Evolutionary conservation across 2,329 filamentous ascomycete species (phyloP).

Genomic region (Apiospora malaysiana): DNA sequence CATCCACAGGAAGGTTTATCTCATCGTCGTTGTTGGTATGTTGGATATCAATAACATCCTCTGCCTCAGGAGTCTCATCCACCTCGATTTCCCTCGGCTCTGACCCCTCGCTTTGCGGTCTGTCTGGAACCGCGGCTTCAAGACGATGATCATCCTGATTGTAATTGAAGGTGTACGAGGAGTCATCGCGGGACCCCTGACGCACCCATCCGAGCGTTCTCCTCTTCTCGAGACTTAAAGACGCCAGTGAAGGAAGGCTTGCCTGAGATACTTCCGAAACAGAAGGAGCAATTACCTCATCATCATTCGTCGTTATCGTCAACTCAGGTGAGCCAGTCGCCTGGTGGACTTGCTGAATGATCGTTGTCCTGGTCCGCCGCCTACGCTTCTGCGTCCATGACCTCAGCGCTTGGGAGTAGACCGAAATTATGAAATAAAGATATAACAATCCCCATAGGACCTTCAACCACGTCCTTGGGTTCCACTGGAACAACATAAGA

Average conservation of each 20-base stretch:
- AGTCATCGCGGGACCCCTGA: constrained; percentile 8
- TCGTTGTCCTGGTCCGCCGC: not conserved
- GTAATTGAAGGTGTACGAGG: not conserved
- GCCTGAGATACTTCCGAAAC: not conserved
- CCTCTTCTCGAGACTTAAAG: not conserved
- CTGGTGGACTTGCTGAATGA: not conserved
- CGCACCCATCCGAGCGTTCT: not conserved
- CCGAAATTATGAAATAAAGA: not conserved
- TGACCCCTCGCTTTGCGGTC: constrained; percentile 5
- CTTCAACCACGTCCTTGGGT: constrained; percentile 3
- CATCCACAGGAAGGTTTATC: not conserved
- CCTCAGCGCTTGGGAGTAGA: not conserved
- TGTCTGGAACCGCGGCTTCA: not conserved
- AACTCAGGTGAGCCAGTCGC: not conserved
- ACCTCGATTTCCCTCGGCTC: not conserved
- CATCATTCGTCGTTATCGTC: not conserved
- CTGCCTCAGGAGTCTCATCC: not conserved
- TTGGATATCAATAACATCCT: not conserved
- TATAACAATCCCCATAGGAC: not conserved
- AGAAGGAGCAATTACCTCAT: not conserved
- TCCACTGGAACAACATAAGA: not conserved
- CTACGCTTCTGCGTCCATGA: not conserved
- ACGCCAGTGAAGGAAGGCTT: not conserved
- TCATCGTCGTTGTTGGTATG: not conserved
- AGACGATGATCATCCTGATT: not conserved